Evolutionary conservation across 2,329 filamentous ascomycete species (phyloP), one percentile per base, ranked within the genome.

Genomic region (Fusarium coicis): DNA sequence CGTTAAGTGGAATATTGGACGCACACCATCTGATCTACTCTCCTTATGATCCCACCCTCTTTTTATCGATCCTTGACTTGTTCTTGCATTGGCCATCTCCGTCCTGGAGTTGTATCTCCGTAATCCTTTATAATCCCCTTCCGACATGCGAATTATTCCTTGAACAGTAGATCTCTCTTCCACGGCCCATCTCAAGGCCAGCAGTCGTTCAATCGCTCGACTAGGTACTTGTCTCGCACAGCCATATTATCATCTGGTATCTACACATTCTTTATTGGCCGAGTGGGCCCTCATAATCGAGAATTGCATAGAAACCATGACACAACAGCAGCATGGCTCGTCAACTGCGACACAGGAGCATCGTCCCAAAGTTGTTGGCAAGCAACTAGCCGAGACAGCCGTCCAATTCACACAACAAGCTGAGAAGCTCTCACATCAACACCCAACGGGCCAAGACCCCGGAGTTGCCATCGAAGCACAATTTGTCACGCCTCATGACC

Each of bases 401-500:
- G 83, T 87, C 56, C 85, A 90, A 47, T 93, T 91, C 75, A 83
- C 87, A 4, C 84, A 87, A 11, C 92, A 94, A 78, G 87, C 91
- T 12, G 85, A 88, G 77, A 90, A 88, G 74, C 82, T 90, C 15
- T 88, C 88, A 1, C 82, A 84, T 47, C 80, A 83, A 40, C 79
- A 80, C 7, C 77, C 78, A 4, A 63, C 78, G 18, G 72, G 77
- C 42, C 73, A 68, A 44, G 80, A 75, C 65, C 77, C 54, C 65
- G 82, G 56, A 9, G 85, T 90, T 19, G 91, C 91, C 4, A 83
- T 91, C 54, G 85, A 91, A 77, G 92, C 92, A 36, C 87, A 82
- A n/a, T 90, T 88, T 68, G 83, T 92, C 37, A 95, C 93, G 1
- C 88, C 91, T 0, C 89, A 92, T 54, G 93, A 95, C 79, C 89